Base-by-base conservation (phyloP, 306 rosid species). In the Cicer yamashitae region DNA sequence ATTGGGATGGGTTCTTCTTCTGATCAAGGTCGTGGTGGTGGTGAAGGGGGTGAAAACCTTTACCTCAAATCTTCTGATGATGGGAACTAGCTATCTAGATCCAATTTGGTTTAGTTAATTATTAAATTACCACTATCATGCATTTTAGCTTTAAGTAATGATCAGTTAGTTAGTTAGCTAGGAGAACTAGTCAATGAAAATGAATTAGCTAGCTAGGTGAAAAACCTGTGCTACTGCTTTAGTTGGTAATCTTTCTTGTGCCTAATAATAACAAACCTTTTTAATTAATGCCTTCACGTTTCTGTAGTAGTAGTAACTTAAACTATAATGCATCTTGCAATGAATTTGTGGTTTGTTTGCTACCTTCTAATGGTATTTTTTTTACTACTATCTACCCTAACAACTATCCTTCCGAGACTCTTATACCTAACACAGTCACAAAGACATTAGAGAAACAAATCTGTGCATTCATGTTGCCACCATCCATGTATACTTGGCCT, bases 401-500 rank as follows among this genome's bases (percentile, higher is more conserved):
- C 12, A 69, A 15, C 47, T 60, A 15, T 37, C 34, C 5, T 30
- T 30, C 34, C 34, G 5, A 30, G 4, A 30, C 34, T 30, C 34
- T 30, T 12, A 38, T 30, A 22, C 44, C 62, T 45, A 57, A 25
- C 17, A 73, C 34, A 25, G 34, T 25, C 34, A 25, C 3, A 25
- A 25, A 25, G 34, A 25, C 34, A 25, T 3, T 45, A 68, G 38
- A 60, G 70, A 71, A 80, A 65, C 84, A 77, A 68, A 90, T 96
- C 94, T 91, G 96, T 6, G 98, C 97, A 78, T 94, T 94, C 98
- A 94, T 94, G 89, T 92, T 96, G 67, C 98, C 99, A 70, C 98
- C 99, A 75, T 96, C 99, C 99, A 96, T 90, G 67, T 92, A 96
- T 6, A 96, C 99, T 83, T 96, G 99, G 47, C 99, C 99, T 75